A percentile compares a stretch with the other conserved stretches of the same genome.
These are phyloP conservation scores for Syncephalis fuscata DNA, from an alignment of 371 early-diverging fungal species.

Conservation along the genomic window DNA sequence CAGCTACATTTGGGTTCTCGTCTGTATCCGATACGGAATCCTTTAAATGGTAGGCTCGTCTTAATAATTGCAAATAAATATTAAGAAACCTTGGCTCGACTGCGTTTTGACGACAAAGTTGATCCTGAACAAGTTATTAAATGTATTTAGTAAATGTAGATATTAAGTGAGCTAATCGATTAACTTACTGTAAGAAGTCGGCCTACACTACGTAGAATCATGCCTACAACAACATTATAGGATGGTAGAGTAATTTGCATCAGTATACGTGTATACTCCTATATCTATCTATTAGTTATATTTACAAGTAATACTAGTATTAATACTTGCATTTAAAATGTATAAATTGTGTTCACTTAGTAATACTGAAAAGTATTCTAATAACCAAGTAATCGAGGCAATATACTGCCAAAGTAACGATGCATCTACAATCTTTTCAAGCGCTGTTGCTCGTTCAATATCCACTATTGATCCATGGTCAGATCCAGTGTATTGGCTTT, in stretches of 20 bases:
- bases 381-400: constrained; percentile 11
- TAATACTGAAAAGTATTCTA: constrained; percentile 18
- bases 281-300: neutral
- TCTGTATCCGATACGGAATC: neutral
- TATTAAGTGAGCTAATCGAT: no score
- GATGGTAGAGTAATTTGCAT: constrained; percentile 16
- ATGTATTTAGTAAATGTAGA: neutral
- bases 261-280: constrained; percentile 17
- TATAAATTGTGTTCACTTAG: constrained; percentile 15
- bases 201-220: constrained; percentile 14
- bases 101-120: constrained; percentile 11
- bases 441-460: constrained; percentile 8
- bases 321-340: constrained; percentile 12
- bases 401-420: constrained; percentile 15
- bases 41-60: constrained; percentile 11
- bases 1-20: neutral
- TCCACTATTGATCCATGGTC: constrained; percentile 1
- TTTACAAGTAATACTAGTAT: neutral
- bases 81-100: constrained; percentile 16
- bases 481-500: neutral
- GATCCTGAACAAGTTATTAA: constrained; percentile 5
- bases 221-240: constrained; percentile 12
- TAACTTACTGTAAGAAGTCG: constrained; percentile 3
- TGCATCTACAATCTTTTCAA: constrained; percentile 13
- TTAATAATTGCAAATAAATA: constrained; percentile 16